Conservation (phyloP, 1,284 basidiomycete genomes). For the Puccinia horiana region DNA sequence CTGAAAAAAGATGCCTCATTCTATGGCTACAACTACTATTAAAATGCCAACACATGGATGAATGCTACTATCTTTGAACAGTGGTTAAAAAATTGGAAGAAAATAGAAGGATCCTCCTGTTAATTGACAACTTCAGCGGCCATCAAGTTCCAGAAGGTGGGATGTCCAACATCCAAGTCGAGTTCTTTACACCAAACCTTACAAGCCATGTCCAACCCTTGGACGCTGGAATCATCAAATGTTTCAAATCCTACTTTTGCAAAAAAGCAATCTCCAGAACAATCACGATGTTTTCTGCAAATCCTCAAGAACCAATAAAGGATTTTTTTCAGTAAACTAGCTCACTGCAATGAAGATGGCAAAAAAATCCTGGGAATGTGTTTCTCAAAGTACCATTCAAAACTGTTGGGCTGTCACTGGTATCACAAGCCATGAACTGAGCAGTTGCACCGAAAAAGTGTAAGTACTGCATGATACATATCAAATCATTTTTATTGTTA, state of each 20-base stretch:
- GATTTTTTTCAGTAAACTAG: not conserved
- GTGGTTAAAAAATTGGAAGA: not conserved
- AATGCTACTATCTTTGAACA: not conserved
- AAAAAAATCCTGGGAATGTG: not conserved
- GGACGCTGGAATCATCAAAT: slow-evolving; percentile 48
- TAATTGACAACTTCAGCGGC: slow-evolving; percentile 49
- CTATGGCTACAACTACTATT: not conserved
- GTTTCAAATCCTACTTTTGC: slow-evolving; percentile 24
- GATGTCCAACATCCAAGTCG: slow-evolving; percentile 46
- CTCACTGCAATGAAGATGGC: slow-evolving; percentile 2
- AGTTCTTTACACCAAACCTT: slow-evolving; percentile 45
- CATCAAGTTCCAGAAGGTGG: slow-evolving; percentile 24
- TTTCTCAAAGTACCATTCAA: not conserved
- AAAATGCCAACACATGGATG: not conserved
- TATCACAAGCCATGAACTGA: not conserved
- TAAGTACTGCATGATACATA: no score
- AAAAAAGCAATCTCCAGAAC: not conserved
- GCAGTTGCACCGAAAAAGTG: not conserved
- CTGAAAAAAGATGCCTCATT: not conserved
- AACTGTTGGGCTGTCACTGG: slow-evolving; percentile 11
- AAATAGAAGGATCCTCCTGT: not conserved
- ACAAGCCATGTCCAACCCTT: slow-evolving; percentile 48
- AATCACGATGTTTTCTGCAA: not conserved
- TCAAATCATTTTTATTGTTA: no score
- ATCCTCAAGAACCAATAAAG: not conserved